These are phyloP conservation scores for Apophysomyces sp. DNA, from an alignment of 371 early-diverging fungal genomes.

Conservation along the genomic window DNA sequence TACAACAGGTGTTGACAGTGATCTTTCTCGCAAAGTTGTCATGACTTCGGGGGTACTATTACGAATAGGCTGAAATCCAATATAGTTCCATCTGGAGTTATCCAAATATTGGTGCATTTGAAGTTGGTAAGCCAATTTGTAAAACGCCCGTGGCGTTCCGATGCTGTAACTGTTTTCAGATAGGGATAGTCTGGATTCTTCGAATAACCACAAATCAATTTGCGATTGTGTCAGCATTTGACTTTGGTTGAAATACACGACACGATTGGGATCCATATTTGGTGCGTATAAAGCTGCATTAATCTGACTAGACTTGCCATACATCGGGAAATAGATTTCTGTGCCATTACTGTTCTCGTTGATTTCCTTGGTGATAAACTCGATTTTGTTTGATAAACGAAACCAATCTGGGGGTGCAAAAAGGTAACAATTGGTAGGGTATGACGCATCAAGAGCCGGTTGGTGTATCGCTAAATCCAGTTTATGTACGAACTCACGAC, in stretches of 20 bases:
- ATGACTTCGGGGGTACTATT: conserved; percentile 44
- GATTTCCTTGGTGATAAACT: conserved; percentile 23
- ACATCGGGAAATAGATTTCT: conserved; percentile 32
- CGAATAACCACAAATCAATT: background rate
- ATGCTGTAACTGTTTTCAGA: background rate
- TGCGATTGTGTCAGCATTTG: background rate
- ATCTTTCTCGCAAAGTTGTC: conserved; percentile 37
- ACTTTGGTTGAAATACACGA: conserved; percentile 24
- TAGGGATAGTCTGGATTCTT: background rate
- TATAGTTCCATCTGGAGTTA: conserved; percentile 44
- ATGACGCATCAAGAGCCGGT: conserved; percentile 33
- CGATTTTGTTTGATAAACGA: conserved; percentile 10
- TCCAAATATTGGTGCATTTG: conserved; percentile 41
- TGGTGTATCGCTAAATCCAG: conserved; percentile 34
- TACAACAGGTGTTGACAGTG: background rate
- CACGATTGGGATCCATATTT: conserved; percentile 44
- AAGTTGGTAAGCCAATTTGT: background rate
- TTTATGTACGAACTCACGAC: conserved; percentile 19
- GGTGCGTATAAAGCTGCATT: conserved; percentile 44
- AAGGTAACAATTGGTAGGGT: conserved; percentile 32
- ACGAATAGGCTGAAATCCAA: conserved; percentile 43
- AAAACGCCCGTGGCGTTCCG: background rate
- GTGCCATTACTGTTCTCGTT: conserved; percentile 41
- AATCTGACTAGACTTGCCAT: conserved; percentile 32
- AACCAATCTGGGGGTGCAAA: conserved; percentile 35